phyloP scores from a whole-genome alignment of 176 grass and related monocot species.

The Ensete glaucum region DNA sequence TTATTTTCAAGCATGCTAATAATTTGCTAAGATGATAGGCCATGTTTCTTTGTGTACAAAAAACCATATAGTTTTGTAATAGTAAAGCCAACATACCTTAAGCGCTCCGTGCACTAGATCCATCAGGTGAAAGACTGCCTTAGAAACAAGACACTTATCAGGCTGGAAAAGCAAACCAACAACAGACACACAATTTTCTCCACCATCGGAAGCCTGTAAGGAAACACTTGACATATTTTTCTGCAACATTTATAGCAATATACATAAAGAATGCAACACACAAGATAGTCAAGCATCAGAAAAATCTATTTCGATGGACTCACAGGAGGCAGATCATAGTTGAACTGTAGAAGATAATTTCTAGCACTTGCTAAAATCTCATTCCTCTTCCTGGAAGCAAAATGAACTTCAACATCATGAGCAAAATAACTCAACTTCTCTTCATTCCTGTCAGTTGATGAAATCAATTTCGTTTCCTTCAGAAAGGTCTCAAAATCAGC shows the following conservation, averaged over 20 bases:
- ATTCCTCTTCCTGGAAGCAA: slow-evolving; percentile 82
- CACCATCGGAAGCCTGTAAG: slow-evolving; percentile 10
- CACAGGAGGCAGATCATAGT: slow-evolving; percentile 51
- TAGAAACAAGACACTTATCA: slow-evolving; percentile 68
- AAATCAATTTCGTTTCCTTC: slow-evolving; percentile 69
- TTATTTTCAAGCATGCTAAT: background rate
- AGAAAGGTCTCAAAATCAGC: slow-evolving; percentile 63
- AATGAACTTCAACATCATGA: slow-evolving; percentile 91
- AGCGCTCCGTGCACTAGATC: slow-evolving; percentile 76
- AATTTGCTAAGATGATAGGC: background rate
- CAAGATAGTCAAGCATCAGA: background rate
- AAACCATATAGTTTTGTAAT: background rate
- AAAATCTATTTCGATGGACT: slow-evolving; percentile 32
- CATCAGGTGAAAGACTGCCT: slow-evolving; percentile 65
- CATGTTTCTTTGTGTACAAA: background rate
- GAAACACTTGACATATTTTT: background rate
- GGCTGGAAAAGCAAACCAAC: slow-evolving; percentile 83
- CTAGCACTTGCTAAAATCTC: slow-evolving; percentile 85
- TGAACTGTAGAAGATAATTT: slow-evolving; percentile 59
- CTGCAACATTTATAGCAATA: background rate
- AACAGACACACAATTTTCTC: slow-evolving; percentile 34
- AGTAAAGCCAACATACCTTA: slow-evolving; percentile 46
- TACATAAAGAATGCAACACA: background rate
- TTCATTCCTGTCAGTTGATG: slow-evolving; percentile 48
- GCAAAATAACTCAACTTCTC: slow-evolving; percentile 81